Percentiles rank a stretch among this genome's conserved stretches.
Conservation (phyloP, 352 stramenopile genomes). For the Phytopythium ostracodes region DNA sequence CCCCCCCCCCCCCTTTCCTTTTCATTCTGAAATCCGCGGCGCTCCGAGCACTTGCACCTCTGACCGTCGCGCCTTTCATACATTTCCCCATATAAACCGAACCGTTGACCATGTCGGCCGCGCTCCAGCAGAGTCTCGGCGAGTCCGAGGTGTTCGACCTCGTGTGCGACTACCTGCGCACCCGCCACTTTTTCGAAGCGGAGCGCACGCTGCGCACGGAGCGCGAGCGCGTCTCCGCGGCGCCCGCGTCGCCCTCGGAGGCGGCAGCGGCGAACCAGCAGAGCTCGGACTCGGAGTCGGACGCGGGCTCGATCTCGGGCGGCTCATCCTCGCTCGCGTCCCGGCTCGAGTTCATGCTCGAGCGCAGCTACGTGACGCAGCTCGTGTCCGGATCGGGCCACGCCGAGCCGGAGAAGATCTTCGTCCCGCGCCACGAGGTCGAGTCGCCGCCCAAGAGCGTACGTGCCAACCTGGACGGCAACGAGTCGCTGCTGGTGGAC, state of each 20-base stretch:
- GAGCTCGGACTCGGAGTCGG: constrained; percentile 11
- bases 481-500: constrained; percentile 47
- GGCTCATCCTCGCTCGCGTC: constrained; percentile 37
- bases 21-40: constrained; percentile 25
- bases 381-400: constrained; percentile 66
- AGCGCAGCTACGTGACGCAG: constrained; percentile 83
- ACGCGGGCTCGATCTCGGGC: constrained; percentile 7
- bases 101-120: constrained; percentile 17
- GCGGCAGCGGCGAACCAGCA: constrained; percentile 40
- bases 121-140: constrained; percentile 73
- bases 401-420: constrained; percentile 68
- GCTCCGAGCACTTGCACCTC: constrained; percentile 3
- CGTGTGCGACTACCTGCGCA: constrained; percentile 85
- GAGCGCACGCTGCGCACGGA: constrained; percentile 71
- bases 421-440: constrained; percentile 65
- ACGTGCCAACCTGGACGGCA: constrained; percentile 72
- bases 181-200: constrained; percentile 82
- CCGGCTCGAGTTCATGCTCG: constrained; percentile 73
- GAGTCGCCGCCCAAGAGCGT: constrained; percentile 39
- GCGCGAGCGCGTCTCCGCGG: constrained; percentile 39
- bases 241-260: constrained; percentile 13
- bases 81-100: neutral
- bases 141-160: constrained; percentile 86
- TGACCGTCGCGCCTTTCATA: constrained; percentile 6
- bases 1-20: neutral